These are phyloP conservation scores for Fusarium veterinarium DNA, from an alignment of 2,329 filamentous ascomycete species.

Conservation along the genomic window DNA sequence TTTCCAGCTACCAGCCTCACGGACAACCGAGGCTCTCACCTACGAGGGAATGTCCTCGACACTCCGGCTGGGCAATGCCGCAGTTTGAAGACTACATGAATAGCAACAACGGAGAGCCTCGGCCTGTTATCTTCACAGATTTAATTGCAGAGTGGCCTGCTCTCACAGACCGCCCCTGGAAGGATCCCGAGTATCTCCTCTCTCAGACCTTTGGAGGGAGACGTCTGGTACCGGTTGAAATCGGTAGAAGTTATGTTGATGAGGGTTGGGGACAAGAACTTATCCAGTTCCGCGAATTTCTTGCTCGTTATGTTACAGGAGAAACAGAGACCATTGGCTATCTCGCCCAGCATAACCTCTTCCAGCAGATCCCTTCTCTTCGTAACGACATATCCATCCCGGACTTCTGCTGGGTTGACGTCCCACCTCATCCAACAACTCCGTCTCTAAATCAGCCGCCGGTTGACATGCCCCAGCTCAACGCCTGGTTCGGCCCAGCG, in stretches of 20 bases:
- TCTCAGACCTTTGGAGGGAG: constrained; percentile 79
- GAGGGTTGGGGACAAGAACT: constrained; percentile 86
- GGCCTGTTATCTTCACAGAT: constrained; percentile 77
- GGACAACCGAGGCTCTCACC: constrained; percentile 43
- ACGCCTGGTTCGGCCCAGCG: constrained; percentile 92
- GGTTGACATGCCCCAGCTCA: constrained; percentile 74
- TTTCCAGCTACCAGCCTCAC: constrained; percentile 47
- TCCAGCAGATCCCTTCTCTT: constrained; percentile 82
- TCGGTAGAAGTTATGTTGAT: constrained; percentile 90
- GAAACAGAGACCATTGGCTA: constrained; percentile 69
- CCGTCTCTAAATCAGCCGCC: constrained; percentile 52
- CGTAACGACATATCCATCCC: constrained; percentile 81
- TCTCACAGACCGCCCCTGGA: constrained; percentile 75
- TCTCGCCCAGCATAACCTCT: constrained; percentile 90
- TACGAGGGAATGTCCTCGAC: constrained; percentile 42
- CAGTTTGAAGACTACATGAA: constrained; percentile 72
- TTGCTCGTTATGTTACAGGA: constrained; percentile 68
- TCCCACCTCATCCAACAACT: constrained; percentile 65
- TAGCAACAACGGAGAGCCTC: constrained; percentile 53
- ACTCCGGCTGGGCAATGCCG: constrained; percentile 62
- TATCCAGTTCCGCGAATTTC: constrained; percentile 78
- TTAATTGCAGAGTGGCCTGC: constrained; percentile 80
- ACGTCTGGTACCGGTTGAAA: constrained; percentile 85
- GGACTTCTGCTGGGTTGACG: constrained; percentile 83
- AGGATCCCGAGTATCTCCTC: constrained; percentile 77